Evolutionary conservation across 176 grass and related monocot genomes (phyloP), one percentile per base, ranked within the genome.

Genomic region (Tillandsia fasciculata): DNA sequence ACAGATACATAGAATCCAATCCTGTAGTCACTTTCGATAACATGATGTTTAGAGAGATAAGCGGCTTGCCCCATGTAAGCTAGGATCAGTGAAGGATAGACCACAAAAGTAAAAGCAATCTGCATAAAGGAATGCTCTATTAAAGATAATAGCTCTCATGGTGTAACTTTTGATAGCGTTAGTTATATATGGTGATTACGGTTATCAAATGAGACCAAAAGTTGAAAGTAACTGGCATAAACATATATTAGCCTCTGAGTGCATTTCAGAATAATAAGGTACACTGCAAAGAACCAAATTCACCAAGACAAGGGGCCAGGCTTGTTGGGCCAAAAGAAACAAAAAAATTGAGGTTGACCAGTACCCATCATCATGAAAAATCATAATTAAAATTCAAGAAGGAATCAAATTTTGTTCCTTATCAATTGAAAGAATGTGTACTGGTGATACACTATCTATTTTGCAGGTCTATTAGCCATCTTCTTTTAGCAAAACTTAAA

Each of bases 41-140:
- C 76, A 69, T 99, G 89, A 89, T 99, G 94, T 83, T 66, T 78
- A 76, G 84, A 99, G 58, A 99, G 82, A 69, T 99, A 99, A 64
- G 89, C 94, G 64, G 94, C 94, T 84, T 99, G 94, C 56, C 94
- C 94, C 89, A 99, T 99, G 52, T 99, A 99, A 65, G 94, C 89
- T 51, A 99, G 86, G 75, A 99, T 93, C 77, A 99, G 72, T 8
- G 94, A 92, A 63, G 94, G 94, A 65, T 99, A 99, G 66, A 99
- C 94, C 89, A 99, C 83, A 79, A 75, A 93, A 64, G 94, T 87
- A 81, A 99, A 99, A 76, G 89, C 94, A 78, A 99, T 77, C 89
- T 93, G 87, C 69, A 85, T 59, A 52, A 26, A 27, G 52, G 14
- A 50, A 13, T 70, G 6, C 53, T 47, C 10, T 22, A 64, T 68